A percentile compares a stretch with the other conserved stretches of the same genome.
These are phyloP conservation scores for Amanita rubescens DNA, from an alignment of 768 basidiomycete genomes.

Conservation along the genomic window DNA sequence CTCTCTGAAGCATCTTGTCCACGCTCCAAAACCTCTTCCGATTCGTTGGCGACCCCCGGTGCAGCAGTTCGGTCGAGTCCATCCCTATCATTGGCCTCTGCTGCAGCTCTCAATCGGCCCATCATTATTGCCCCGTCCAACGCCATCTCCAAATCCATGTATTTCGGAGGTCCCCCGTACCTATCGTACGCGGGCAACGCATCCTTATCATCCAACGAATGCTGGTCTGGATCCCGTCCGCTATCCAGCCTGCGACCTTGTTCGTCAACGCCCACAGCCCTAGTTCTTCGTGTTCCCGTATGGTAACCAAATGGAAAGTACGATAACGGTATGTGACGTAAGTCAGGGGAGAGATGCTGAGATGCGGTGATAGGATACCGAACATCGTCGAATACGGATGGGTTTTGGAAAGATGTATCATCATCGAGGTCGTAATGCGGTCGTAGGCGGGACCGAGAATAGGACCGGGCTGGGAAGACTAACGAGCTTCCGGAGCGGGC, in stretches of 20 bases:
- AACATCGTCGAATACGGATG: not conserved
- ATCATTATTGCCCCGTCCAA: not conserved
- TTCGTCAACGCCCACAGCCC: slow-evolving; percentile 31
- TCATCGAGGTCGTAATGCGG: not conserved
- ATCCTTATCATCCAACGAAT: slow-evolving; percentile 32
- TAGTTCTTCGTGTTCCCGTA: slow-evolving; percentile 10
- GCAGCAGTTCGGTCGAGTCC: no score
- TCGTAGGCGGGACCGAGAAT: not conserved
- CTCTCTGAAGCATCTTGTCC: no score
- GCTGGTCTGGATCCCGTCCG: slow-evolving; percentile 19
- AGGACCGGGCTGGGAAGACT: not conserved
- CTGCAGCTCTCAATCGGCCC: not conserved
- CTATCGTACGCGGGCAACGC: slow-evolving; percentile 40
- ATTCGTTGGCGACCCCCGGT: no score
- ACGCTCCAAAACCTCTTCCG: no score
- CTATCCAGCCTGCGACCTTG: slow-evolving; percentile 28
- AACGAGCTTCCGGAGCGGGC: not conserved
- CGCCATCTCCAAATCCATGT: slow-evolving; percentile 19
- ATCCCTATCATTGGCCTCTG: not conserved
- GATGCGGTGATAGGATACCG: slow-evolving; percentile 10
- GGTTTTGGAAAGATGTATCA: not conserved
- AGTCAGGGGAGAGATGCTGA: not conserved
- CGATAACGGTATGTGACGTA: not conserved
- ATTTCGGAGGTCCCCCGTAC: slow-evolving; percentile 40
- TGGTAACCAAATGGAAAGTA: not conserved